Percentiles rank a stretch among this genome's conserved stretches.
Evolutionary conservation across 73 alveolate genomes (phyloP).

Genomic region (Tetrahymena malaccensis): DNA sequence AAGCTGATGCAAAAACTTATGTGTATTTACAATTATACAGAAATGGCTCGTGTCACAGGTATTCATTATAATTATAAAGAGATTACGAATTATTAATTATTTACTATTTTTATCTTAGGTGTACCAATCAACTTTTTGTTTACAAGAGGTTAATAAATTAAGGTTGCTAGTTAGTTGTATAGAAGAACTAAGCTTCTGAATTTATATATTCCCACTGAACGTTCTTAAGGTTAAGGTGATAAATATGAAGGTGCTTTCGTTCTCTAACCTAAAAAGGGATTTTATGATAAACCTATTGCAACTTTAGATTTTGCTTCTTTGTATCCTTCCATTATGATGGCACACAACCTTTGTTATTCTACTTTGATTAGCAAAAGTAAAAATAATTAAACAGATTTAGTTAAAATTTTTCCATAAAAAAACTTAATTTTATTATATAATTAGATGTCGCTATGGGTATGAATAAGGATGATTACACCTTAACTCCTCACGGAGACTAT

Average conservation of each 20-base stretch:
- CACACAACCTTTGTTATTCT: slow-evolving; percentile 98
- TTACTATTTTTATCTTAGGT: background rate
- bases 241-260: slow-evolving; percentile 99
- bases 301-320: slow-evolving; percentile 99
- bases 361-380: slow-evolving; percentile 41
- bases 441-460: slow-evolving; percentile 6
- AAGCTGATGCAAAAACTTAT: slow-evolving; percentile 88
- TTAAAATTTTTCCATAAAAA: background rate
- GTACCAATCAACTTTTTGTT: slow-evolving; percentile 93
- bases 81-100: background rate
- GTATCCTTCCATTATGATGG: slow-evolving; percentile 99
- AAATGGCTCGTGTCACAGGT: slow-evolving; percentile 99
- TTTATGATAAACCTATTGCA: slow-evolving; percentile 96
- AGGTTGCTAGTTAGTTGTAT: slow-evolving; percentile 86
- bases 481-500: slow-evolving; percentile 92
- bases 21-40: slow-evolving; percentile 89
- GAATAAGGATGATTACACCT: slow-evolving; percentile 61
- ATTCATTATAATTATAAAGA: background rate
- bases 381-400: background rate
- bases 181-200: slow-evolving; percentile 79
- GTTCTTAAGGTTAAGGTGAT: slow-evolving; percentile 61
- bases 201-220: slow-evolving; percentile 90
- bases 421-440: slow-evolving; percentile 37
- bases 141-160: slow-evolving; percentile 95
- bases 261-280: slow-evolving; percentile 90